Base-by-base conservation (phyloP, 257 asterid species). In the Solanum pennellii region DNA sequence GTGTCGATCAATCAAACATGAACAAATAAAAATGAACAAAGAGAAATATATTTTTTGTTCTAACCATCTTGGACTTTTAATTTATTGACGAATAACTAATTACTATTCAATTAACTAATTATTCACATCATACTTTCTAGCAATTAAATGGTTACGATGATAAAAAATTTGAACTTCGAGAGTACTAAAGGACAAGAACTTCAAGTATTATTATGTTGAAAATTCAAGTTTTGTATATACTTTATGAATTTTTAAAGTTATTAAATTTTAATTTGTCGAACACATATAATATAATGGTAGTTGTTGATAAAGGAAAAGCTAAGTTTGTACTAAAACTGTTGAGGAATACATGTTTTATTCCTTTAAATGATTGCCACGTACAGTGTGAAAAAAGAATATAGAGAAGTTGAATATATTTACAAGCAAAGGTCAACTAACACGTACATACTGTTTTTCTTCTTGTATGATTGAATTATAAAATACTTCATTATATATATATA, bases 21-120 rank as follows among this genome's bases (percentile, higher is more conserved):
- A 65, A n/a, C 3, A n/a, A 65, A 12, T n/a, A n/a, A 62, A 62
- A n/a, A n/a, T 62, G 1, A 2, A 65, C 0, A 0, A n/a, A 65
- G 1, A 0, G 1, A 65, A 65, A 13, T n/a, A 2, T 23, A 3
- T 60, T 56, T 3, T 25, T 12, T 65, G 25, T 12, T 25, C 1
- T 11, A n/a, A 62, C 1, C 31, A 62, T 62, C 69, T 23, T 2
- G 3, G 13, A 10, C 15, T 60, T 60, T 23, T 21, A 60, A 60
- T 60, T 60, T 10, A 60, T 11, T 60, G 29, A 11, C 6, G 6
- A 3, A 11, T 3, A 11, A 62, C 29, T n/a, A 39, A 39, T 39
- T 62, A 62, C n/a, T 62, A 33, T 33, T 33, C 35, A 33, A 3
- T n/a, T 3, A 11, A n/a, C 15, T n/a, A 39, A 39, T 39, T 62